Evolutionary conservation across 495 filamentous ascomycete species (phyloP).

Genomic region (Penicillium nucicola): DNA sequence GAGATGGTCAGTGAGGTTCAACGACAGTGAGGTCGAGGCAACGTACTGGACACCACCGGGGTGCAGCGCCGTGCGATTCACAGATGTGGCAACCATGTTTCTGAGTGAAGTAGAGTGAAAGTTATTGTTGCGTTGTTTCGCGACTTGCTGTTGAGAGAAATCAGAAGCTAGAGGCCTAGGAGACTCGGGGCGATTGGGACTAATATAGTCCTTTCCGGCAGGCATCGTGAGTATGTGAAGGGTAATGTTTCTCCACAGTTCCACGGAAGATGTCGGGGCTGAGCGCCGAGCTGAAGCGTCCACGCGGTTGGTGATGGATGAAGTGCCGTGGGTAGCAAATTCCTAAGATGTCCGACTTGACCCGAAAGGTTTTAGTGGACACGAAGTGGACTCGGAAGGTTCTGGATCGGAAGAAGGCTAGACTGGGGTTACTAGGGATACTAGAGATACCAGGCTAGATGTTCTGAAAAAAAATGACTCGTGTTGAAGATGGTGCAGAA

Average conservation of each 20-base stretch:
- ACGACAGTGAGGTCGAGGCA: conserved; percentile 13
- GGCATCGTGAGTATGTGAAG: conserved; percentile 34
- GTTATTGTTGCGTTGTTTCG: conserved; percentile 60
- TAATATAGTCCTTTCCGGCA: conserved; percentile 47
- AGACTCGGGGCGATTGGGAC: conserved; percentile 39
- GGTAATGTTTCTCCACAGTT: conserved; percentile 43
- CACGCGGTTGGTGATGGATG: conserved; percentile 23
- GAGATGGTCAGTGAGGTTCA: conserved; percentile 29
- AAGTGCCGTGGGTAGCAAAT: conserved; percentile 31
- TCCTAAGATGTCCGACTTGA: conserved; percentile 34
- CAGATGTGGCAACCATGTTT: conserved; percentile 70
- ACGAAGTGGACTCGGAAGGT: conserved; percentile 38
- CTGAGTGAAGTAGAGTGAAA: conserved; percentile 59
- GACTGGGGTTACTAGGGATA: background rate
- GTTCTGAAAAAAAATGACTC: conserved; percentile 19
- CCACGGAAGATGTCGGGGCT: conserved; percentile 45
- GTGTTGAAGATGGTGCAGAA: background rate
- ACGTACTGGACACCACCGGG: conserved; percentile 89
- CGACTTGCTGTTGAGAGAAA: conserved; percentile 57
- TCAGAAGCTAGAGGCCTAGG: conserved; percentile 53
- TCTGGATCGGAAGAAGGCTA: conserved; percentile 12
- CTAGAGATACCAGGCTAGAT: conserved; percentile 4
- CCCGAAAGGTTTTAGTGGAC: conserved; percentile 37
- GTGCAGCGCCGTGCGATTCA: conserved; percentile 88
- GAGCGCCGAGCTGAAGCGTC: conserved; percentile 36